Evolutionary conservation across 1,139 yeast species (phyloP).

Genomic region (Magnusiomyces ingens): DNA sequence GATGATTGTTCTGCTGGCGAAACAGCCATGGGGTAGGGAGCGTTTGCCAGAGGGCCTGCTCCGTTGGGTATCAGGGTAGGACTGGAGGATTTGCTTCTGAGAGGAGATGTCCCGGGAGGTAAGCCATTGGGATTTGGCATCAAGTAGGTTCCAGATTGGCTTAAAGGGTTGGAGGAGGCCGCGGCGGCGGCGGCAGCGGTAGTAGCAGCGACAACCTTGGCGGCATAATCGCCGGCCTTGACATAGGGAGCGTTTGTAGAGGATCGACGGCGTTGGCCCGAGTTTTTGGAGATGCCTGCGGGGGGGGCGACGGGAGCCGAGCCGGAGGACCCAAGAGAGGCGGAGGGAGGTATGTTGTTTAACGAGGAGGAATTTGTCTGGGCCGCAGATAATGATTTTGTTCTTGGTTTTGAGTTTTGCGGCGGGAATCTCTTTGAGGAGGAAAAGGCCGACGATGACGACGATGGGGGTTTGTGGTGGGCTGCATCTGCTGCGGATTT

Average conservation of each 20-base stretch:
- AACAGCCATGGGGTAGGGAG: too few species aligned
- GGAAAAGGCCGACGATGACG: conserved; percentile 10
- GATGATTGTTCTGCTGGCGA: too few species aligned
- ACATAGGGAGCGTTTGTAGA: too few species aligned
- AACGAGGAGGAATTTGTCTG: neutral
- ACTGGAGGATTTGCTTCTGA: too few species aligned
- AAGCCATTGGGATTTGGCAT: too few species aligned
- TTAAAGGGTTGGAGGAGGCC: too few species aligned
- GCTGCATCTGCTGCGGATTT: neutral
- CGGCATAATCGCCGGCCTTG: neutral
- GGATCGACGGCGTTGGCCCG: neutral
- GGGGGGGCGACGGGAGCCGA: too few species aligned
- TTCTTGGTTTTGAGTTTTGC: neutral
- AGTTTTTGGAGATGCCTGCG: too few species aligned
- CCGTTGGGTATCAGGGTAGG: too few species aligned
- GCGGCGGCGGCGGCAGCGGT: neutral
- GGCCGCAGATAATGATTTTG: neutral
- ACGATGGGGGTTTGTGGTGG: conserved; percentile 7
- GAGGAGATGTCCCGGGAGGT: too few species aligned
- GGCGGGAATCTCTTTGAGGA: conserved; percentile 4
- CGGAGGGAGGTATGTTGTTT: neutral
- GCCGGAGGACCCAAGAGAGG: neutral
- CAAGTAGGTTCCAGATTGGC: too few species aligned
- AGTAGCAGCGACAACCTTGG: neutral
- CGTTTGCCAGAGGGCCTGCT: too few species aligned